phyloP scores from a whole-genome alignment of 2,329 filamentous ascomycete genomes.

The Cladophialophora carrionii region DNA sequence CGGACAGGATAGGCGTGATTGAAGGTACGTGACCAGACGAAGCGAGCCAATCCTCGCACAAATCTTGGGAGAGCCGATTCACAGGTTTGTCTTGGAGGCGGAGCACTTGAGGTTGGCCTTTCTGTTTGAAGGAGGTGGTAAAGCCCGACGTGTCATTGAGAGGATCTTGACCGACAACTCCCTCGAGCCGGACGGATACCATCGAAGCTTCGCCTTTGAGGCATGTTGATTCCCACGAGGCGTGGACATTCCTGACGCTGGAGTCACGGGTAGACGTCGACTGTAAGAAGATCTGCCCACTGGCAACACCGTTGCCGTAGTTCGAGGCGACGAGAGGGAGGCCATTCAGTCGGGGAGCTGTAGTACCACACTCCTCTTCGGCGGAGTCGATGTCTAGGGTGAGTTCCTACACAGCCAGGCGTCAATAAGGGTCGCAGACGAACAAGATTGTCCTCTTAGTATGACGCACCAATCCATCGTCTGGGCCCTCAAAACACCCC shows the following conservation, averaged over 20 bases:
- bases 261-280: constrained; percentile 33
- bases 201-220: constrained; percentile 40
- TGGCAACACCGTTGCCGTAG: constrained; percentile 19
- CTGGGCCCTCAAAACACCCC: constrained; percentile 30
- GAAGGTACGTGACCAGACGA: constrained; percentile 25
- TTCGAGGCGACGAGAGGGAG: constrained; percentile 31
- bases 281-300: constrained; percentile 40
- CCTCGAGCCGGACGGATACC: constrained; percentile 40
- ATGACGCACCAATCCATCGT: constrained; percentile 35
- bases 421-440: constrained; percentile 17
- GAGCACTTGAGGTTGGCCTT: constrained; percentile 39
- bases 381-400: constrained; percentile 39
- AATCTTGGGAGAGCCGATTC: constrained; percentile 28
- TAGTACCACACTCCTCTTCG: constrained; percentile 39
- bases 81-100: constrained; percentile 40
- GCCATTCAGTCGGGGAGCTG: constrained; percentile 41
- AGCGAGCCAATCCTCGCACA: constrained; percentile 38
- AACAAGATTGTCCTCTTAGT: constrained; percentile 5
- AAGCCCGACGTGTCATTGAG: constrained; percentile 40
- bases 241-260: constrained; percentile 31
- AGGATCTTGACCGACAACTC: constrained; percentile 35
- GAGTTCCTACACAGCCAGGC: constrained; percentile 37
- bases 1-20: constrained; percentile 16
- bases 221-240: constrained; percentile 41
- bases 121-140: constrained; percentile 42